A percentile compares a stretch with the other conserved stretches of the same genome.
Conservation (phyloP, 352 stramenopile species). For the Phytophthora idaei region DNA sequence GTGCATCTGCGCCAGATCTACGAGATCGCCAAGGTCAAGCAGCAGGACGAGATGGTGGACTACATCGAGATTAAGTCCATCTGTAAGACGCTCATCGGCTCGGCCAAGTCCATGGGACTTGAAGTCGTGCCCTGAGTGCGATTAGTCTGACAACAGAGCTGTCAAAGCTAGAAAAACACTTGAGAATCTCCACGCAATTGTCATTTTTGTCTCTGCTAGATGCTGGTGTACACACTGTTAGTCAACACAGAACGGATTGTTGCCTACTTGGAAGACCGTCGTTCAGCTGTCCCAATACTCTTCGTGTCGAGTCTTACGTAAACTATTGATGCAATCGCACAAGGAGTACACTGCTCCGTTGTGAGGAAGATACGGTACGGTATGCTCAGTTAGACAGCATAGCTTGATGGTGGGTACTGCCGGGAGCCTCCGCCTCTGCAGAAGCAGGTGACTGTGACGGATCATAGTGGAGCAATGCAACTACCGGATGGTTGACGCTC, state of each 20-base stretch:
- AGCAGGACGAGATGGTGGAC: slow-evolving; percentile 93
- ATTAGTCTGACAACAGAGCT: too few relatives aligned
- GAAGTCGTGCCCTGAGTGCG: slow-evolving; percentile 68
- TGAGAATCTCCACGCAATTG: slow-evolving; percentile 24
- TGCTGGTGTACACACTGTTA: background rate
- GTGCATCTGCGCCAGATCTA: slow-evolving; percentile 96
- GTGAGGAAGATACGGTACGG: background rate
- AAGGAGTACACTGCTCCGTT: slow-evolving; percentile 1
- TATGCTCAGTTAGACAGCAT: slow-evolving; percentile 27
- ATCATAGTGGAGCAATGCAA: slow-evolving; percentile 28
- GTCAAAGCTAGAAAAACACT: slow-evolving; percentile 8
- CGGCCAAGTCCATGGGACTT: slow-evolving; percentile 93
- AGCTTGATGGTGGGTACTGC: slow-evolving; percentile 1
- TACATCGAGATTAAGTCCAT: slow-evolving; percentile 93
- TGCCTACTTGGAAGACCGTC: too few relatives aligned
- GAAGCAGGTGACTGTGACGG: slow-evolving; percentile 2
- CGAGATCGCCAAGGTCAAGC: slow-evolving; percentile 98
- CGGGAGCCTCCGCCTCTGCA: slow-evolving; percentile 7
- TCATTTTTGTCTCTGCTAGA: slow-evolving; percentile 7
- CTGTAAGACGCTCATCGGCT: slow-evolving; percentile 93
- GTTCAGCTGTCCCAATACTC: background rate
- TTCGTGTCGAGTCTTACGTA: background rate
- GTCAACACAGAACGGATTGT: too few relatives aligned
- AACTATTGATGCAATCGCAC: slow-evolving; percentile 32
- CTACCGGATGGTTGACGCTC: slow-evolving; percentile 31